Evolutionary conservation across 2,329 filamentous ascomycete species (phyloP).

Genomic region (Reticulascus tulasneorum): DNA sequence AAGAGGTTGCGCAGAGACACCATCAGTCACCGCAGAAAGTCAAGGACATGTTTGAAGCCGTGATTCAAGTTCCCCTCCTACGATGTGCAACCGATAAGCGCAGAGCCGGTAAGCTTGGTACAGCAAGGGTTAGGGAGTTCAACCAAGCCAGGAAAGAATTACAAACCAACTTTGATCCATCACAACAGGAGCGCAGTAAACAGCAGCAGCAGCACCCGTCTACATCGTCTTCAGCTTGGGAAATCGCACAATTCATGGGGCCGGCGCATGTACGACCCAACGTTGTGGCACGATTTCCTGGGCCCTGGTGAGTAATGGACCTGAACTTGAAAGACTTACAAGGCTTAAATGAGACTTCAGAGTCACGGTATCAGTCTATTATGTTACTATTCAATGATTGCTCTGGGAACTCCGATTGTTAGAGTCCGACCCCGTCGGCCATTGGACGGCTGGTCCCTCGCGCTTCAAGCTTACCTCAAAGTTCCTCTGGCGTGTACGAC

Average conservation of each 20-base stretch:
- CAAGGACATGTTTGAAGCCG: constrained; percentile 41
- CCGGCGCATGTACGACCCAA: constrained; percentile 6
- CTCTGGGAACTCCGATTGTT: too few relatives aligned
- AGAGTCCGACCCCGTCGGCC: neutral
- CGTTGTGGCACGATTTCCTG: constrained; percentile 4
- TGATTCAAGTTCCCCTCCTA: constrained; percentile 44
- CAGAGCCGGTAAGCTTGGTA: constrained; percentile 35
- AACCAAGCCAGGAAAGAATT: constrained; percentile 35
- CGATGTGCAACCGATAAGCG: constrained; percentile 40
- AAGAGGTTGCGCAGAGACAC: constrained; percentile 40
- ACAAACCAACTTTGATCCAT: constrained; percentile 1
- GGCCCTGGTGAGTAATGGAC: constrained; percentile 13
- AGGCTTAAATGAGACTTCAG: too few relatives aligned
- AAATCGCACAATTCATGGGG: constrained; percentile 12
- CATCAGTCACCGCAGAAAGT: constrained; percentile 37
- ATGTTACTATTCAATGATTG: too few relatives aligned
- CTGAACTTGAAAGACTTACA: too few relatives aligned
- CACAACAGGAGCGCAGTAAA: neutral
- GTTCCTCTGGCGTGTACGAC: constrained; percentile 4
- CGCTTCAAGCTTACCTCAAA: constrained; percentile 6
- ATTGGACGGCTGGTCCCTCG: constrained; percentile 1
- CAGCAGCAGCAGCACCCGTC: constrained; percentile 2
- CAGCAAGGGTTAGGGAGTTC: constrained; percentile 38
- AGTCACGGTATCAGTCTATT: too few relatives aligned
- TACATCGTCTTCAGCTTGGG: constrained; percentile 11